Evolutionary conservation across 2,329 filamentous ascomycete species (phyloP).

Genomic region (Lecanicillium sp.): DNA sequence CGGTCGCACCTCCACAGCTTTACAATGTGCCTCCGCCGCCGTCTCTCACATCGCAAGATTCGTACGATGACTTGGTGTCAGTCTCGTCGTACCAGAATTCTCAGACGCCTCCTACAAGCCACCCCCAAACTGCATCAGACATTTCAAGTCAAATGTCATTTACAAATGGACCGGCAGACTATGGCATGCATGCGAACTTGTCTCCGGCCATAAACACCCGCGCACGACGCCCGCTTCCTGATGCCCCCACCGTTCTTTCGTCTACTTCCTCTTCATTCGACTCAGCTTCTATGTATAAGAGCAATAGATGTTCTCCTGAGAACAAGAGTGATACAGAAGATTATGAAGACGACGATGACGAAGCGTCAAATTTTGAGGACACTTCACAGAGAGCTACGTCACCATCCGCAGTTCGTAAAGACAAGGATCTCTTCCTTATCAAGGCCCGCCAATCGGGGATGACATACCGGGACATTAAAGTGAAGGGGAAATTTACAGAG

Average conservation of each 20-base stretch:
- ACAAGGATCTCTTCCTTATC: conserved; percentile 42
- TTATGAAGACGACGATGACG: no score
- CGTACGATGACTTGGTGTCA: conserved; percentile 4
- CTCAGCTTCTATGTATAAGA: no score
- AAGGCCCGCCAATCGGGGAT: conserved; percentile 44
- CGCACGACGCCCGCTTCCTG: no score
- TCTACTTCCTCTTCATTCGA: no score
- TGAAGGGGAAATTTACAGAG: conserved; percentile 45
- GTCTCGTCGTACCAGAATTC: background rate
- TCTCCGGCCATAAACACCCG: no score
- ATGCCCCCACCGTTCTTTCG: no score
- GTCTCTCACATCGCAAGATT: conserved; percentile 4
- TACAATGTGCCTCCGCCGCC: conserved; percentile 6
- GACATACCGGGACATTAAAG: conserved; percentile 58
- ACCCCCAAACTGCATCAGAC: conserved; percentile 1
- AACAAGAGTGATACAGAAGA: no score
- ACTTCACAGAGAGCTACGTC: no score
- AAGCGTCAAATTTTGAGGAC: no score
- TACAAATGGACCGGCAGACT: background rate
- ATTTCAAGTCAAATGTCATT: conserved; percentile 1
- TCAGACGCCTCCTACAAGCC: background rate
- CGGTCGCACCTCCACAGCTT: conserved; percentile 4
- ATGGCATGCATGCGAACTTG: background rate
- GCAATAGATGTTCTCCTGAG: no score
- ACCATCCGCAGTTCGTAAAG: no score